Percentiles rank a stretch among this genome's conserved stretches.
Conservation (phyloP, 306 rosid species). For the Malus asiatica region DNA sequence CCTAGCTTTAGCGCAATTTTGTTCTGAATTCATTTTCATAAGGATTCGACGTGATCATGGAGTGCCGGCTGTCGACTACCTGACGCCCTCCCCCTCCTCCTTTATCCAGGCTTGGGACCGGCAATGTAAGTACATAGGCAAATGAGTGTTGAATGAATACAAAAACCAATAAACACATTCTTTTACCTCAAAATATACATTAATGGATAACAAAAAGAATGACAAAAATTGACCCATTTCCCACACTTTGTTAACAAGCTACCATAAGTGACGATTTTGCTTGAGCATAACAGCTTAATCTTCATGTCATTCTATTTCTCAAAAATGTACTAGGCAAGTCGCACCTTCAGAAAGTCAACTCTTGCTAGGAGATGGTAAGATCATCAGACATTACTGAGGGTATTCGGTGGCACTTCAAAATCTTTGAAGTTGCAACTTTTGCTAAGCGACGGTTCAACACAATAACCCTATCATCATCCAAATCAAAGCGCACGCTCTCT, state of each 20-base stretch:
- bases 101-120: too few species aligned
- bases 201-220: background rate
- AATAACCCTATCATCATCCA: slow-evolving; percentile 80
- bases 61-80: too few species aligned
- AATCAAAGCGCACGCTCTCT: slow-evolving; percentile 65
- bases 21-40: too few species aligned
- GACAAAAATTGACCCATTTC: background rate
- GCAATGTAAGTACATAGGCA: too few species aligned
- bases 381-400: slow-evolving; percentile 63
- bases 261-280: background rate
- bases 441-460: slow-evolving; percentile 57
- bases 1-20: too few species aligned
- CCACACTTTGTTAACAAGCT: background rate
- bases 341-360: slow-evolving; percentile 14
- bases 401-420: slow-evolving; percentile 76
- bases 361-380: slow-evolving; percentile 28
- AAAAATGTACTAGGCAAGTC: background rate
- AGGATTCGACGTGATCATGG: too few species aligned
- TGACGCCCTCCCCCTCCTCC: too few species aligned
- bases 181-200: background rate
- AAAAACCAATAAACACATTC: background rate
- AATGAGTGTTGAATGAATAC: background rate
- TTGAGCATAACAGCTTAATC: background rate
- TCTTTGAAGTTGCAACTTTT: slow-evolving; percentile 56
- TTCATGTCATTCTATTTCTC: background rate